Conservation (phyloP, 169 alveolate species). For the Theileria luwenshuni region DNA sequence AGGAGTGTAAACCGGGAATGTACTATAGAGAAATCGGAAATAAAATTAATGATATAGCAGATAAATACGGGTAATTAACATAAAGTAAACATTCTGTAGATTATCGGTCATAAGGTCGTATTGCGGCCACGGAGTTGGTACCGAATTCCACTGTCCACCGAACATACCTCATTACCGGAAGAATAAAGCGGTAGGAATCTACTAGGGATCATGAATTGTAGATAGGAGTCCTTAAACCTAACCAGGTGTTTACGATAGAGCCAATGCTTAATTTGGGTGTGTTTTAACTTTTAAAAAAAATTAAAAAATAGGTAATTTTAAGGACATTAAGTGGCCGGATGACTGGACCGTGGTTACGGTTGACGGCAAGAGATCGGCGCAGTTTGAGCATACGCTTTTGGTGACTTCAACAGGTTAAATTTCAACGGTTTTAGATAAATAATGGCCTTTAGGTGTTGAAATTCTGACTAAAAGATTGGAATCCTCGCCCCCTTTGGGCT, state of each 20-base stretch:
- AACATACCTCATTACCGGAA: slow-evolving; percentile 96
- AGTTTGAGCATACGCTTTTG: slow-evolving; percentile 97
- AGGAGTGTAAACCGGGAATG: slow-evolving; percentile 94
- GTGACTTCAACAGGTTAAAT: slow-evolving; percentile 88
- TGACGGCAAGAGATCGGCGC: slow-evolving; percentile 94
- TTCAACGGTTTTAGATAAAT: not conserved
- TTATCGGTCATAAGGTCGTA: slow-evolving; percentile 87
- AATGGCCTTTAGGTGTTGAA: slow-evolving; percentile 88
- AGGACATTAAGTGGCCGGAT: slow-evolving; percentile 96
- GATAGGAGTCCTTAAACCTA: slow-evolving; percentile 85
- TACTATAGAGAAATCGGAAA: slow-evolving; percentile 96
- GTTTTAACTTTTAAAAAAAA: not conserved
- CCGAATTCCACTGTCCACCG: slow-evolving; percentile 95
- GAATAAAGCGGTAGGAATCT: slow-evolving; percentile 91
- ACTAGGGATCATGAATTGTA: not conserved
- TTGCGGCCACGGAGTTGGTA: slow-evolving; percentile 99
- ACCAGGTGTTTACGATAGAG: slow-evolving; percentile 98
- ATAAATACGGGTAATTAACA: slow-evolving; percentile 71
- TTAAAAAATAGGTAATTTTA: slow-evolving; percentile 89
- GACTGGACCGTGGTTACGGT: slow-evolving; percentile 97
- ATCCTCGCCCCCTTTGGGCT: slow-evolving; percentile 91
- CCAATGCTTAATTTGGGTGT: slow-evolving; percentile 95
- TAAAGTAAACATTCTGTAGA: not conserved
- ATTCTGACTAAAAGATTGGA: slow-evolving; percentile 90
- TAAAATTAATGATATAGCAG: slow-evolving; percentile 83